phyloP scores from a whole-genome alignment of 1,284 basidiomycete species.

The Cutaneotrichosporon spelunceum region DNA sequence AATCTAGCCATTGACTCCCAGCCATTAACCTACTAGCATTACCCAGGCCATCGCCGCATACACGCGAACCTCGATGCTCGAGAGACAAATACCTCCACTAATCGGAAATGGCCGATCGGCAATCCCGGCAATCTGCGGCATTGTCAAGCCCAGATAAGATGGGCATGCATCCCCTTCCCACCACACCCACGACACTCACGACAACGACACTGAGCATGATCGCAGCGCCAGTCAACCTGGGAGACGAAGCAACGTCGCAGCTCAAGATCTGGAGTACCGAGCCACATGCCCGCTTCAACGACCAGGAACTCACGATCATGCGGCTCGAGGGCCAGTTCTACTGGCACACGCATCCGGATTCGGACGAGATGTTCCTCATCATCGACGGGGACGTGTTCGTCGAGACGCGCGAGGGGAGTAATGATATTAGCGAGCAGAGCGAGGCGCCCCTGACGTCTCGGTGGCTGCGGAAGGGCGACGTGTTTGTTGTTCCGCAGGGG shows the following conservation, averaged over 20 bases:
- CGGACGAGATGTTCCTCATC: conserved; percentile 17
- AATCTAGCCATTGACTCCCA: too few relatives aligned
- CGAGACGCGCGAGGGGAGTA: conserved; percentile 10
- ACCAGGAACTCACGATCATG: conserved; percentile 16
- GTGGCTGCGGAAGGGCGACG: conserved; percentile 9
- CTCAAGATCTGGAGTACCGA: conserved; percentile 5
- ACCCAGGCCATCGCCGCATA: too few relatives aligned
- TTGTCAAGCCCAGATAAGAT: too few relatives aligned
- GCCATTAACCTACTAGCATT: too few relatives aligned
- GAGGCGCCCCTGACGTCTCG: not conserved
- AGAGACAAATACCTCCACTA: too few relatives aligned
- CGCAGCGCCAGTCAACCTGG: not conserved
- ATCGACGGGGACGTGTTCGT: conserved; percentile 15
- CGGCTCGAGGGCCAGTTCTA: conserved; percentile 14
- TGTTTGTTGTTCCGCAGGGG: conserved; percentile 12
- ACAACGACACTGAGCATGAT: not conserved
- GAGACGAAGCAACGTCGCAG: not conserved
- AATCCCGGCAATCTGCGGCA: too few relatives aligned
- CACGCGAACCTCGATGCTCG: too few relatives aligned
- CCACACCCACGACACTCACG: not conserved
- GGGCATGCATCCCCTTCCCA: not conserved
- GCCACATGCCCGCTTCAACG: conserved; percentile 6
- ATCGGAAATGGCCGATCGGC: too few relatives aligned
- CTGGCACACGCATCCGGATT: conserved; percentile 10
- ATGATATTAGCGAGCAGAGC: not conserved